Base-by-base conservation (phyloP, 2,329 filamentous ascomycete genomes). In the Westerdykella aurantiaca region DNA sequence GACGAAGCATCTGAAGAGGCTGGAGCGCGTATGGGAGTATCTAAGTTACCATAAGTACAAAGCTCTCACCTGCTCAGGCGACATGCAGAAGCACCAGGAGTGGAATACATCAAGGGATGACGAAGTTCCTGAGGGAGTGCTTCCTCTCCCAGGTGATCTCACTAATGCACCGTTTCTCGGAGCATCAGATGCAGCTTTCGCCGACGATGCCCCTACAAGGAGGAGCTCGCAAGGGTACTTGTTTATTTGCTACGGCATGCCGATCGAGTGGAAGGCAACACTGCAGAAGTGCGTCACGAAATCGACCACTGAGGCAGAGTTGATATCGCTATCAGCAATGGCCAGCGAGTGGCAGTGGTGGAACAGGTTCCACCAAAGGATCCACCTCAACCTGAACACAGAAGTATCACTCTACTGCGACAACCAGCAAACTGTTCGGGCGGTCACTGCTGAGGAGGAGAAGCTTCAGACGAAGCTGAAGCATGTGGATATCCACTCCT, bases 231-330 rank as follows among this genome's bases (percentile, higher is more conserved):
- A 56, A 14, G 50, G 50, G n/a, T 53, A 44, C 17, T 1, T 50
- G 13, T 52, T 58, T 31, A 42, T 41, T 29, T 43, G 56, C 18
- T 55, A 43, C 34, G 37, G 38, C 4, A 39, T 46, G 18, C 39
- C 38, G 9, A 38, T 56, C 22, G 45, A 56, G 31, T 57, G 40
- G 49, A 50, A 51, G 34, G 43, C 46, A 1, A 42, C 39, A 17
- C 38, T 51, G 31, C n/a, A n/a, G n/a, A n/a, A n/a, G n/a, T n/a
- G n/a, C n/a, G n/a, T n/a, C n/a, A n/a, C n/a, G n/a, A n/a, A 43
- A 53, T 42, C 23, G 41, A 55, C 44, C 17, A 56, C 44, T 14
- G 46, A 55, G 34, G 46, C 48, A 22, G 43, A 53, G 21, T 33
- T 52, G 22, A 35, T 55, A 10, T 25, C 44, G 1, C 37, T 56